These are phyloP conservation scores for Yarrowia sp. DNA, from an alignment of 805 yeast genomes.

Conservation along the genomic window DNA sequence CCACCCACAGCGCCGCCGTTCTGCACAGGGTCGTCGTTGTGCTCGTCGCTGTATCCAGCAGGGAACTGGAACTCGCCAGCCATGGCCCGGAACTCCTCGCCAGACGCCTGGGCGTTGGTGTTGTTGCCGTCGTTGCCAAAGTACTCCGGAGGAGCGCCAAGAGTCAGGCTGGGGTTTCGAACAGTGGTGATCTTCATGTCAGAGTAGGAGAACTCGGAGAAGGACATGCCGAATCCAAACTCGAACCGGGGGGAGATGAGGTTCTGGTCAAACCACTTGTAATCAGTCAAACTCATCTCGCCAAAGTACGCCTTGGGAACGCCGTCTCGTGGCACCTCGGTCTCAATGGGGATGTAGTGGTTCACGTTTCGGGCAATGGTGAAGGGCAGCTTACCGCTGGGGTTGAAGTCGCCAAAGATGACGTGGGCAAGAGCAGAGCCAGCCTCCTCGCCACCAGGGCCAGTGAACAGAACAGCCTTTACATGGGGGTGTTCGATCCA, in stretches of 20 bases:
- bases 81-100: constrained; percentile 32
- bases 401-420: constrained; percentile 57
- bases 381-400: constrained; percentile 63
- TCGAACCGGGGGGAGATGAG: constrained; percentile 57
- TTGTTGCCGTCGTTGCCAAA: neutral
- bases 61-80: constrained; percentile 17
- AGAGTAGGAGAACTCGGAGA: constrained; percentile 44
- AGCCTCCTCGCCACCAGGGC: constrained; percentile 55
- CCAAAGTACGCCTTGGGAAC: constrained; percentile 40
- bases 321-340: constrained; percentile 41
- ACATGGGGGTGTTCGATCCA: constrained; percentile 57
- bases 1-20: constrained; percentile 53
- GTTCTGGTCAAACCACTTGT: constrained; percentile 57
- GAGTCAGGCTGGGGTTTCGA: constrained; percentile 38
- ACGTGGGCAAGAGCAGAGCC: constrained; percentile 61
- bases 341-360: constrained; percentile 50
- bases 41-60: neutral
- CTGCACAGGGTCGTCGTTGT: constrained; percentile 50
- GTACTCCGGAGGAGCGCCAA: constrained; percentile 33
- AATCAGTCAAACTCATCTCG: constrained; percentile 52
- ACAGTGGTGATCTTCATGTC: constrained; percentile 40
- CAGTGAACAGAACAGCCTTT: constrained; percentile 54
- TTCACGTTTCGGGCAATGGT: constrained; percentile 54
- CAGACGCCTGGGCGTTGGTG: constrained; percentile 38
- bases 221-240: constrained; percentile 62